Base-by-base conservation (phyloP, 768 basidiomycete species). In the Mycena latifolia region DNA sequence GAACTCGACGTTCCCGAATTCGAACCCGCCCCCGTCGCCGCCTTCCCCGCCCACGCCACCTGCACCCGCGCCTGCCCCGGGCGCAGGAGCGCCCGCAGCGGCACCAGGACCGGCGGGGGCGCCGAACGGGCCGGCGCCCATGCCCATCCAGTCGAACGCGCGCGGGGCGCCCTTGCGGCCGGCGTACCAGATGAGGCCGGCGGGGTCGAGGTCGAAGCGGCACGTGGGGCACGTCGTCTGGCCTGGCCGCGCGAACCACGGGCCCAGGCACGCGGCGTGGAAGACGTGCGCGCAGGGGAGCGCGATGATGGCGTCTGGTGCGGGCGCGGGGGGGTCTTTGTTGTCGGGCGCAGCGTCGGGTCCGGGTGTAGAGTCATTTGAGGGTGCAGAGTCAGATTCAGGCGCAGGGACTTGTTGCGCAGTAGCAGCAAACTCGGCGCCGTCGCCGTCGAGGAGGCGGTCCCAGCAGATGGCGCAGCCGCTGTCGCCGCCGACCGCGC, bases 211-310 rank as follows among this genome's bases (percentile, higher is more conserved):
- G 68, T 94, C 89, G 71, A 94, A 94, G 67, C 93, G 80, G 77
- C 93, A 94, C 0, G 91, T 92, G 0, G 93, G 93, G 69, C 93
- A 94, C 2, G 93, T 94, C 22, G 93, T 93, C 69, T 91, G 90
- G 46, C 82, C 84, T 14, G 92, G 90, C 62, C 91, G 82, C 4
- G 92, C 87, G 76, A 94, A 94, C 93, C 93, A 94, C 1, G 93
- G 93, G 12, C 91, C 74, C 37, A 94, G 85, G 76, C 93, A 94
- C 0, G 88, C 82, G 1, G 91, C 85, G 69, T 94, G 93, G 79
- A 94, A 94, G 55, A 92, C 88, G 75, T 94, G 93, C 10, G 92
- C 87, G 72, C 93, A 94, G 5, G 93, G 93, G 11, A 94, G 84
- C 3, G 88, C 79, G 37, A 94, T 87, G 53, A 94, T 85, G 9